Conservation (phyloP, 2,329 filamentous ascomycete genomes). For the Trichophaea hybrida region DNA sequence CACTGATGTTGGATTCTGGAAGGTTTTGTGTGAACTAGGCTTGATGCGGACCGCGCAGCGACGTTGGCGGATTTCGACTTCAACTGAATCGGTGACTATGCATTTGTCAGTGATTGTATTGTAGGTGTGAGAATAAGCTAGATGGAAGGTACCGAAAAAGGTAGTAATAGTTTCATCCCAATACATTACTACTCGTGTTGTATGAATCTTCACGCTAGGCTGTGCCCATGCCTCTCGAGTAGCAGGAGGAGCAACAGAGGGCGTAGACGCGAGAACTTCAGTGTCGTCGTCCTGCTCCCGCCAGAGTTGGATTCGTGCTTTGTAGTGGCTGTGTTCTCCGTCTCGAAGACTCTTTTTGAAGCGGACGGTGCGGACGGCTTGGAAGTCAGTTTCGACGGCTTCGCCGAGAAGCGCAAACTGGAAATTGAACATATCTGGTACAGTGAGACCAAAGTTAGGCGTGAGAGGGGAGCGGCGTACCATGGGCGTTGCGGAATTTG, state of each 20-base stretch:
- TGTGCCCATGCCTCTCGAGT: background rate
- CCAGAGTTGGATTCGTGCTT: constrained; percentile 13
- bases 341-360: constrained; percentile 11
- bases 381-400: constrained; percentile 8
- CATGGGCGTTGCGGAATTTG: constrained; percentile 10
- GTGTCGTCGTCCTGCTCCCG: constrained; percentile 1
- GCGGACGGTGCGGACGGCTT: constrained; percentile 8
- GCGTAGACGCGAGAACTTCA: background rate
- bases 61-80: background rate
- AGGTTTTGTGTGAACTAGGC: constrained; percentile 5
- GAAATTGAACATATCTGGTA: constrained; percentile 11
- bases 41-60: constrained; percentile 1
- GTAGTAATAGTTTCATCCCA: constrained; percentile 6
- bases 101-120: background rate
- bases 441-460: background rate
- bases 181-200: constrained; percentile 11
- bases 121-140: background rate
- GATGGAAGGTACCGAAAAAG: constrained; percentile 2
- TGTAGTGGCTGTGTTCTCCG: constrained; percentile 13
- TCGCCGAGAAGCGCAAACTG: constrained; percentile 11
- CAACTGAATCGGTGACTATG: constrained; percentile 10
- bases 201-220: constrained; percentile 8
- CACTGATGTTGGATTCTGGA: constrained; percentile 1
- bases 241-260: background rate
- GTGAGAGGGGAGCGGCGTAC: background rate